Conservation (phyloP, 371 early-diverging fungal species). For the Synchytrium microbalum region DNA sequence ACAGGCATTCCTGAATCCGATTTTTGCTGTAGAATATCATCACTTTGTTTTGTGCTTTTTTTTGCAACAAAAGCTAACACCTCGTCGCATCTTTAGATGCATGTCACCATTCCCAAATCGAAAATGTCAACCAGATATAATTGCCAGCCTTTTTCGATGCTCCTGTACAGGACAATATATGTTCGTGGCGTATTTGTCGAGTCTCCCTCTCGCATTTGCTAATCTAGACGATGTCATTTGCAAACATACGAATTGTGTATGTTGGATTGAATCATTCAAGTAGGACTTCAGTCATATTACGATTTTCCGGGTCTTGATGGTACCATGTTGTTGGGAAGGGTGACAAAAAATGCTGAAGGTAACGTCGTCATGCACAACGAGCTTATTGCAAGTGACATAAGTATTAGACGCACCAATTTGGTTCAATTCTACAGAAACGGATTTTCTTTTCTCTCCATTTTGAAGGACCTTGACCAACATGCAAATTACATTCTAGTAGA, state of each 20-base stretch:
- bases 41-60: too few species aligned
- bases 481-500: slow-evolving; percentile 46
- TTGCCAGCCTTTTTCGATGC: slow-evolving; percentile 74
- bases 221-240: slow-evolving; percentile 67
- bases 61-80: too few species aligned
- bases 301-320: too few species aligned
- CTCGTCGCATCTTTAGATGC: too few species aligned
- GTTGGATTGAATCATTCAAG: neutral
- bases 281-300: neutral
- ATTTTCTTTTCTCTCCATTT: slow-evolving; percentile 92
- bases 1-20: too few species aligned
- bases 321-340: too few species aligned
- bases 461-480: too few species aligned
- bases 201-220: slow-evolving; percentile 71
- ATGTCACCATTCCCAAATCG: slow-evolving; percentile 86
- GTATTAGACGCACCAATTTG: slow-evolving; percentile 69
- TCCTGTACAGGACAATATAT: slow-evolving; percentile 30
- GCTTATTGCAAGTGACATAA: neutral
- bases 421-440: slow-evolving; percentile 72
- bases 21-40: too few species aligned
- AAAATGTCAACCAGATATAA: slow-evolving; percentile 59
- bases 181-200: slow-evolving; percentile 77
- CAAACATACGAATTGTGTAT: slow-evolving; percentile 51
- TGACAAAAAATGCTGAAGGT: too few species aligned
- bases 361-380: too few species aligned